Conservation (phyloP, 306 rosid species). For the Trifolium fragiferum region DNA sequence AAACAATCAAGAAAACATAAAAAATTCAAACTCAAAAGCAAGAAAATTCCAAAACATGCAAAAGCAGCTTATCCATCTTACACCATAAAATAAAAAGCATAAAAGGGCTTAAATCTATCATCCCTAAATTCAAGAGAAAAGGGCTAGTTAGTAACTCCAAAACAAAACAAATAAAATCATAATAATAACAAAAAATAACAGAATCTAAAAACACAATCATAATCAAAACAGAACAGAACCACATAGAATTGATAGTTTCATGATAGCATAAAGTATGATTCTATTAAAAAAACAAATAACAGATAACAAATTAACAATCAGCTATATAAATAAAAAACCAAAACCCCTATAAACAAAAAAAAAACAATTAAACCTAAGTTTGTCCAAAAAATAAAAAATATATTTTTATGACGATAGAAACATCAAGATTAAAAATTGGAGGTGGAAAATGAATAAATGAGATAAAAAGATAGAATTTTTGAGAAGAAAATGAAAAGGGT, state of each 20-base stretch:
- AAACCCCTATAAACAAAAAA: background rate
- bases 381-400: background rate
- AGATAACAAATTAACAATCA: background rate
- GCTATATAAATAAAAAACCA: background rate
- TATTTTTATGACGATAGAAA: background rate
- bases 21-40: conserved; percentile 5
- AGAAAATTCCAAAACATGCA: conserved; percentile 12
- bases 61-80: conserved; percentile 4
- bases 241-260: conserved; percentile 1
- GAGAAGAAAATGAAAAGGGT: background rate
- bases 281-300: background rate
- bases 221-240: conserved; percentile 16
- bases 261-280: background rate
- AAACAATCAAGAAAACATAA: background rate
- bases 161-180: background rate
- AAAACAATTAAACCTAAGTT: conserved; percentile 27
- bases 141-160: background rate
- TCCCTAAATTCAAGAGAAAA: background rate
- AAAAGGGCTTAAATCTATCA: background rate
- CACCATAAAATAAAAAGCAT: background rate
- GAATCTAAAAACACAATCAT: conserved; percentile 4
- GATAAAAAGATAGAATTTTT: conserved; percentile 10
- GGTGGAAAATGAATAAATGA: conserved; percentile 17
- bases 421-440: background rate
- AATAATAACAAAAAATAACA: background rate